Base-by-base conservation (phyloP, 164 flowering plant genomes). In the Houttuynia cordata region DNA sequence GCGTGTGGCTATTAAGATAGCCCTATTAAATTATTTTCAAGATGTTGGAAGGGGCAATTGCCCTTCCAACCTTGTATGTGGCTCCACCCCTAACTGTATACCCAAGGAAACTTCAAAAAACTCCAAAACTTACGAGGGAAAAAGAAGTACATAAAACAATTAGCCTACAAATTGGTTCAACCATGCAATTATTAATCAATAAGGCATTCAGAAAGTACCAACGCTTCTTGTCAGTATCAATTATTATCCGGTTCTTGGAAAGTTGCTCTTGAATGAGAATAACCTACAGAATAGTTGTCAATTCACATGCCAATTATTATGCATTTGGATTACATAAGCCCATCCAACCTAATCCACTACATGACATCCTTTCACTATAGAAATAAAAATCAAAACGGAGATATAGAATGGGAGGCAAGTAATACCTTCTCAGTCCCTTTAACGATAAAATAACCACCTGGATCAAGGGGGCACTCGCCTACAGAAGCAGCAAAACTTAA, bases 401-500 rank as follows among this genome's bases (percentile, higher is more conserved):
- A 59, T 20, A 21, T 30, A 55, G 23, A 54, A 54, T 24, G 53
- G 24, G 24, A 17, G 67, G 55, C 45, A 61, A 68, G 53, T 30
- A 24, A 64, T 62, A 91, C 96, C 99, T 91, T 94, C 75, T 94
- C 99, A 13, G 82, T 80, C 59, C 99, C 99, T 71, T 94, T 94
- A 50, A 94, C 77, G 49, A 94, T 51, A 69, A 94, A 91, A 73
- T 88, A 94, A 50, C 99, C 99, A 63, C 97, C 97, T 21, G 97
- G 96, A 73, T 91, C 97, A 61, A 86, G 95, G 37, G 97, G 97
- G 72, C 99, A 94, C 74, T 94, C 99, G 71, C 98, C 98, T 86
- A 58, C 49, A 60, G 34, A 58, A 68, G 58, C 40, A 56, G 17
- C 7, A 53, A 0, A 45, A 56, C 23, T 10, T 17, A 52, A 50